A percentile compares a stretch with the other conserved stretches of the same genome.
Conservation (phyloP, 1,284 basidiomycete species). For the Tilletia caries region DNA sequence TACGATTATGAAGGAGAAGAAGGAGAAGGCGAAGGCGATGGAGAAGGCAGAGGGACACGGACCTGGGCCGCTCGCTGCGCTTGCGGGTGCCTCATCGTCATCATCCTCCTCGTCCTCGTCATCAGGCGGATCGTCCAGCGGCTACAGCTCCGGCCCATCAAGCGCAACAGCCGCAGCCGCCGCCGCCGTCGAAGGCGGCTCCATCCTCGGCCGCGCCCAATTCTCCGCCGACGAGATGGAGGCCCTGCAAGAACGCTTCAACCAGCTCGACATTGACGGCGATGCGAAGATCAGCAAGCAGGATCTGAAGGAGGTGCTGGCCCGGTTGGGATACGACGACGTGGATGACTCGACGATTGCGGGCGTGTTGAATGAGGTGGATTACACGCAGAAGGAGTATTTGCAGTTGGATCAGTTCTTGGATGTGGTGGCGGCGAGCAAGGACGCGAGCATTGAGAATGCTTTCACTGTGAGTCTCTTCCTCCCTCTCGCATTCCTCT, state of each 20-base stretch:
- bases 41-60: conserved; percentile 11
- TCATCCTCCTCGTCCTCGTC: too few species aligned
- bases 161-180: background rate
- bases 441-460: conserved; percentile 40
- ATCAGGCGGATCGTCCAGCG: background rate
- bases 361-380: conserved; percentile 44
- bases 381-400: conserved; percentile 38
- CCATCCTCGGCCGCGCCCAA: conserved; percentile 34
- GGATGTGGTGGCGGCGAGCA: conserved; percentile 43
- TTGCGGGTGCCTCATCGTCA: background rate
- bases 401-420: conserved; percentile 48
- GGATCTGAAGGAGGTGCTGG: conserved; percentile 42
- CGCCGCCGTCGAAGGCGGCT: conserved; percentile 28
- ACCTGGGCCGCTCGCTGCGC: background rate
- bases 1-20: conserved; percentile 19
- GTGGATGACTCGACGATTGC: conserved; percentile 38
- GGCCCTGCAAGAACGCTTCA: conserved; percentile 36
- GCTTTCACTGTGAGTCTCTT: conserved; percentile 30
- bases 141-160: background rate
- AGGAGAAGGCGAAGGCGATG: conserved; percentile 4
- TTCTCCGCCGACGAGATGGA: conserved; percentile 47
- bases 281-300: conserved; percentile 44
- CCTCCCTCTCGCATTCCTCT: background rate
- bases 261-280: conserved; percentile 40
- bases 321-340: conserved; percentile 39